Base-by-base conservation (phyloP, 139 green algal species). In the Coelastrella sp. region DNA sequence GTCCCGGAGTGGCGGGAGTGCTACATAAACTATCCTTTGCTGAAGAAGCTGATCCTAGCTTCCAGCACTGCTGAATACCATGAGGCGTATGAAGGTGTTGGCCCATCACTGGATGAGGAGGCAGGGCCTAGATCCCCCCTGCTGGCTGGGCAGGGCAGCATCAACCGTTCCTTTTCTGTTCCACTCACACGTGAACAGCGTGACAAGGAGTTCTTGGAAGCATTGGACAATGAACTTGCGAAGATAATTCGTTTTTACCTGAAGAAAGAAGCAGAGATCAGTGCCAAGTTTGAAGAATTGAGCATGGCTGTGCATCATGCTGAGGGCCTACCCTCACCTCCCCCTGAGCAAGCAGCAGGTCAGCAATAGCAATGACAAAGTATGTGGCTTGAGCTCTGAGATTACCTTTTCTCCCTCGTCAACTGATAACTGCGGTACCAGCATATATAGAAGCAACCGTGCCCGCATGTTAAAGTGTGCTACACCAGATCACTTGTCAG, bases 21-120 rank as follows among this genome's bases (percentile, higher is more conserved):
- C 68, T 95, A 95, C 80, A 89, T 96, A 35, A 84, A 93, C 27
- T 96, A 96, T 71, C 51, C 74, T 0, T 35, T 85, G 9, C 85
- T 96, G 0, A 96, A 96, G 57, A 93, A 93, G 71, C 89, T 93
- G 3, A 92, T 96, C 17, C 91, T 91, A 66, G 79, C 57, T n/a
- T 60, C 82, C 53, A 67, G 71, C 38, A 30, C 69, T 27, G 82
- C 69, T 35, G 69, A 87, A 50, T 63, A 32, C 4, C 57, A 87
- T 51, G 40, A 51, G n/a, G 73, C 67, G n/a, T 83, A 74, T 37
- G 67, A 81, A 6, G 69, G 66, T 45, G 11, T 45, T 21, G 27
- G 21, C 25, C 60, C 62, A 17, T 19, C 17, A 3, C 40, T 25
- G 30, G 80, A 86, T 63, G 80, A 86, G n/a, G 80, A 86, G 34